Evolutionary conservation across 345 rosid species (phyloP).

Genomic region (Eucalyptus brandiana): DNA sequence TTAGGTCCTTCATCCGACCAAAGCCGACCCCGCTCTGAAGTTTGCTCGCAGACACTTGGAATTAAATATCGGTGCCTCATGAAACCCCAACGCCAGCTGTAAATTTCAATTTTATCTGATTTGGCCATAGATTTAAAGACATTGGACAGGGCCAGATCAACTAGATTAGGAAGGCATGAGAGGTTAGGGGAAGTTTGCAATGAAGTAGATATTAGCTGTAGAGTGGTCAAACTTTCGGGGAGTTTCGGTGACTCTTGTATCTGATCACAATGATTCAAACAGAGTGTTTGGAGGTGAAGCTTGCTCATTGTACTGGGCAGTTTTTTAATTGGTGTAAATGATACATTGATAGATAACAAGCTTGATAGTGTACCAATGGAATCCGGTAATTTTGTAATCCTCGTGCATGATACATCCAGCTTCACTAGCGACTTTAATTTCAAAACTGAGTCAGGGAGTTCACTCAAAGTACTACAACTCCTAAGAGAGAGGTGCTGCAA

Average conservation of each 20-base stretch:
- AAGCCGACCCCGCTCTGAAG: too few relatives aligned
- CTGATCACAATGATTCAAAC: accelerated
- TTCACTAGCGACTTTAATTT: not conserved
- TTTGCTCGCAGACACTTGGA: too few relatives aligned
- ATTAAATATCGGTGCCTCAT: too few relatives aligned
- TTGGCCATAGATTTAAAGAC: not conserved
- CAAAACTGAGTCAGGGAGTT: not conserved
- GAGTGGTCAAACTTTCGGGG: not conserved
- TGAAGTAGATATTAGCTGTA: not conserved
- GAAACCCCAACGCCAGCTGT: accelerated
- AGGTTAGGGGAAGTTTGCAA: not conserved
- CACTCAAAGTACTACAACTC: accelerated
- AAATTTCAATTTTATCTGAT: not conserved
- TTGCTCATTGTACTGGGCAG: not conserved
- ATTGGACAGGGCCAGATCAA: not conserved
- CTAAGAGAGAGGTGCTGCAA: not conserved
- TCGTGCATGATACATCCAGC: not conserved
- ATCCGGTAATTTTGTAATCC: not conserved
- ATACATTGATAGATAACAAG: not conserved
- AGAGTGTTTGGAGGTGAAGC: not conserved
- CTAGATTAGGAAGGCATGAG: not conserved
- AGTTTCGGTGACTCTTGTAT: not conserved
- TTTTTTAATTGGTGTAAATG: not conserved
- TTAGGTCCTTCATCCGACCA: too few relatives aligned
- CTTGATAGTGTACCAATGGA: not conserved